Conservation (phyloP, 768 basidiomycete genomes). For the Lactarius quietus region DNA sequence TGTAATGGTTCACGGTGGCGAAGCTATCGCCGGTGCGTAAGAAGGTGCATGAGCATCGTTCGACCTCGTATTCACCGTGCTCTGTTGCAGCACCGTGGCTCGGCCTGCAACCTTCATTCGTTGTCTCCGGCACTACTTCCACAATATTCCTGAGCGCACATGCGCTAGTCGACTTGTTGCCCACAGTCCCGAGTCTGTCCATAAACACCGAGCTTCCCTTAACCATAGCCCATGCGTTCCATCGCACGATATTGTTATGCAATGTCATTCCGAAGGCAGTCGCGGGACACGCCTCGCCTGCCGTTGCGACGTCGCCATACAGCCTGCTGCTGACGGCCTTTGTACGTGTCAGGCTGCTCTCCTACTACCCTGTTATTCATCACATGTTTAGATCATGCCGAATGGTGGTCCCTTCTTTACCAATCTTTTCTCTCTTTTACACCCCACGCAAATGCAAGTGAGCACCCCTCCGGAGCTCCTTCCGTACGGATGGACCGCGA, state of each 20-base stretch:
- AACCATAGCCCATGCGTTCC: slow-evolving; percentile 23
- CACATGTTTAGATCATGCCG: slow-evolving; percentile 15
- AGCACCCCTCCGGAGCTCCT: slow-evolving; percentile 77
- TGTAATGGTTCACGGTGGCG: slow-evolving; percentile 26
- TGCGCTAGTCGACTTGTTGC: slow-evolving; percentile 19
- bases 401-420: slow-evolving; percentile 72
- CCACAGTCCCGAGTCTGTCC: slow-evolving; percentile 13
- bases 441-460: slow-evolving; percentile 63
- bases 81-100: slow-evolving; percentile 23
- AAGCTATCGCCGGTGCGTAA: slow-evolving; percentile 24
- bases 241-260: slow-evolving; percentile 22
- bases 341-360: slow-evolving; percentile 9
- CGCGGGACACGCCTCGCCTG: slow-evolving; percentile 17
- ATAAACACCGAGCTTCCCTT: slow-evolving; percentile 20
- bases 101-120: slow-evolving; percentile 24
- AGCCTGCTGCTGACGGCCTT: slow-evolving; percentile 20
- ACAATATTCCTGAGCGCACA: slow-evolving; percentile 15
- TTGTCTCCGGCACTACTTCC: slow-evolving; percentile 18
- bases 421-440: slow-evolving; percentile 70
- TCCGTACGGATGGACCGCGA: slow-evolving; percentile 81
- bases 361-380: neutral
- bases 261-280: slow-evolving; percentile 19
- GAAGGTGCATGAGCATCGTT: neutral
- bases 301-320: slow-evolving; percentile 19
- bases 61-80: neutral